Evolutionary conservation across 164 flowering plant species (phyloP).

Genomic region (Chloranthus sessilifolius): DNA sequence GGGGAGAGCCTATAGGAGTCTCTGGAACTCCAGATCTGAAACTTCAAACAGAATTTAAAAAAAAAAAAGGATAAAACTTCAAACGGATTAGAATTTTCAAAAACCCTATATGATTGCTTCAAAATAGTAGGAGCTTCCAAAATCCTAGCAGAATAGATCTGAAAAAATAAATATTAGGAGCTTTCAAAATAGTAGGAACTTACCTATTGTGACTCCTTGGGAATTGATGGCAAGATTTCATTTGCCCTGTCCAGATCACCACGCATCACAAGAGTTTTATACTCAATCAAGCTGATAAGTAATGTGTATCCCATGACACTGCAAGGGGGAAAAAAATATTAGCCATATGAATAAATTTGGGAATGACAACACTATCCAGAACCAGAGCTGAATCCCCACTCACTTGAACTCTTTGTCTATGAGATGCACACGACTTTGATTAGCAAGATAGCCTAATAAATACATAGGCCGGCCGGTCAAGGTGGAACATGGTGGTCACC

Average conservation of each 20-base stretch:
- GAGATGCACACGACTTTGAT: constrained; percentile 90
- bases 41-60: too few relatives aligned
- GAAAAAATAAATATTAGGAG: too few relatives aligned
- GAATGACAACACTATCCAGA: background rate
- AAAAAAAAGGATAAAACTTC: too few relatives aligned
- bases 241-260: constrained; percentile 86
- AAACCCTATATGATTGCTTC: too few relatives aligned
- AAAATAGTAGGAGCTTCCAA: too few relatives aligned
- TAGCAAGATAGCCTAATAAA: constrained; percentile 92
- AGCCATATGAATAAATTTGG: background rate
- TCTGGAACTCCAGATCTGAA: too few relatives aligned
- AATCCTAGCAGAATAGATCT: too few relatives aligned
- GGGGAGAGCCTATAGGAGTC: too few relatives aligned
- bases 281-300: constrained; percentile 94
- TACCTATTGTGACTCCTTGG: constrained; percentile 94
- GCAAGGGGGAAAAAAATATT: constrained; percentile 16
- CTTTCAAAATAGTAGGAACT: too few relatives aligned
- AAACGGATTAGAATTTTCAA: too few relatives aligned
- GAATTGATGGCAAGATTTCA: constrained; percentile 79
- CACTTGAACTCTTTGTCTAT: constrained; percentile 99
- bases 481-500: constrained; percentile 98
- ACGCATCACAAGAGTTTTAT: constrained; percentile 98
- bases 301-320: constrained; percentile 93
- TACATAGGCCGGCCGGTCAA: constrained; percentile 99
- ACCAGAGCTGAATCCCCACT: constrained; percentile 24